Conservation (phyloP, 1,284 basidiomycete genomes). For the Moniliophthora roreri region DNA sequence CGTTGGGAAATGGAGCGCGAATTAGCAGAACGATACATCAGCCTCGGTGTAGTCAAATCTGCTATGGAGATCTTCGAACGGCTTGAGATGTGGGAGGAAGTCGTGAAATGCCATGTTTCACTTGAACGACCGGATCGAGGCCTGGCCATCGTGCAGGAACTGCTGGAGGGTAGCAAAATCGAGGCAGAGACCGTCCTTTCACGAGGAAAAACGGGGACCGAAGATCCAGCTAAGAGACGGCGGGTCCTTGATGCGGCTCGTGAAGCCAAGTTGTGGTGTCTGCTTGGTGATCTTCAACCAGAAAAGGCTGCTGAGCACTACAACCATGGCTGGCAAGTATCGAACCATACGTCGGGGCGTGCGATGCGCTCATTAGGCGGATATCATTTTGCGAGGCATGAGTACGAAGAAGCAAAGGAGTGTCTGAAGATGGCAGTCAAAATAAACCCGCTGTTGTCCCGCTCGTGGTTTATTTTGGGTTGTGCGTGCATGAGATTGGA, state of each 20-base stretch:
- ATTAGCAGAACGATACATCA: constrained; percentile 78
- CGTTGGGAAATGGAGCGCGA: constrained; percentile 93
- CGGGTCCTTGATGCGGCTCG: constrained; percentile 63
- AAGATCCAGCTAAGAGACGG: constrained; percentile 32
- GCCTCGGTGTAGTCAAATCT: constrained; percentile 82
- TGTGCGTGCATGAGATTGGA: constrained; percentile 84
- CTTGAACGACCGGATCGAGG: constrained; percentile 81
- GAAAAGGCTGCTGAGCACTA: constrained; percentile 72
- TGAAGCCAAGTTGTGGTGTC: constrained; percentile 93
- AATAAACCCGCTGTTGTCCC: constrained; percentile 87
- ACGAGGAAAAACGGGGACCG: constrained; percentile 52
- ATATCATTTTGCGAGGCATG: constrained; percentile 70
- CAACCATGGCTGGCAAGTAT: constrained; percentile 82
- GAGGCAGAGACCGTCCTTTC: constrained; percentile 77
- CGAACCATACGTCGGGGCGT: constrained; percentile 77
- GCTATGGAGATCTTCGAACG: constrained; percentile 91
- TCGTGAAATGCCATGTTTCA: constrained; percentile 80
- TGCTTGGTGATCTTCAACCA: constrained; percentile 91
- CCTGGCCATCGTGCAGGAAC: constrained; percentile 75
- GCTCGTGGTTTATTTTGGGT: constrained; percentile 95
- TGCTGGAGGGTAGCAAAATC: constrained; percentile 79
- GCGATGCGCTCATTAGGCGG: constrained; percentile 92
- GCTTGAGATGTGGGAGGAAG: constrained; percentile 97
- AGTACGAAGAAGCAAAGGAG: constrained; percentile 65
- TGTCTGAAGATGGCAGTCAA: constrained; percentile 75